Evolutionary conservation across 441 rosid species (phyloP).

Genomic region (Capsella rubella): DNA sequence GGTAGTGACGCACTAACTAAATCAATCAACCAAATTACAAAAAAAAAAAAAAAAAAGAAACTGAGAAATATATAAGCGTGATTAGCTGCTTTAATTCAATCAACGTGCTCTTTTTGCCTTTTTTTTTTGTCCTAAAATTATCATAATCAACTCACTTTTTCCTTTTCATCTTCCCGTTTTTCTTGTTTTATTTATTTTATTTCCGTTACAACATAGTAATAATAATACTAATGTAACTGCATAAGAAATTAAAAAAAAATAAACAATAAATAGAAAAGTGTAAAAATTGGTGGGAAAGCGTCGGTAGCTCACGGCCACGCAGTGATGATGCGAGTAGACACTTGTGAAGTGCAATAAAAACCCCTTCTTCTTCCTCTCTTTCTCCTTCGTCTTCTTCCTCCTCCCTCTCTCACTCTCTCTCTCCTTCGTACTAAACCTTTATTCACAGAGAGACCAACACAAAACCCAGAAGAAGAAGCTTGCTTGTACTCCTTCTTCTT

Average conservation of each 20-base stretch:
- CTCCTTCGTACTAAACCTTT: slow-evolving; percentile 1
- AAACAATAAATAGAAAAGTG: slow-evolving; percentile 21
- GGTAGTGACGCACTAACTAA: background rate
- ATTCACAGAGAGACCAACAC: slow-evolving; percentile 6
- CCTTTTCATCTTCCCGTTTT: background rate
- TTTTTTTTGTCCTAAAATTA: slow-evolving; percentile 6
- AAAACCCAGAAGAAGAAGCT: slow-evolving; percentile 4
- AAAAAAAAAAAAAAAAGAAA: background rate
- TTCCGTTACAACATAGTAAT: background rate
- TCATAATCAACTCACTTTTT: slow-evolving; percentile 28
- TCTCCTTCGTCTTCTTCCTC: slow-evolving; percentile 28
- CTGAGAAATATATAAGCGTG: slow-evolving; percentile 32
- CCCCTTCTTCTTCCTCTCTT: slow-evolving; percentile 38
- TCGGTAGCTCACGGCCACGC: slow-evolving; percentile 55
- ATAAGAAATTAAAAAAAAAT: too few species aligned
- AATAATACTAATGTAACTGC: too few species aligned
- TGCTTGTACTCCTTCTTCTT: background rate
- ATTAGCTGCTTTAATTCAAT: slow-evolving; percentile 47
- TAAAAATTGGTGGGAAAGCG: slow-evolving; percentile 45
- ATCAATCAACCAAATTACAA: background rate
- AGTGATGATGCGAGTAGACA: slow-evolving; percentile 51
- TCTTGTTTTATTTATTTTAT: background rate
- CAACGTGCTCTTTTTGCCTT: slow-evolving; percentile 30
- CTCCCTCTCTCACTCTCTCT: slow-evolving; percentile 21
- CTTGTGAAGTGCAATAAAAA: slow-evolving; percentile 53